Evolutionary conservation across 148 eudicot species (phyloP).

Genomic region (Rhododendron griersonianum): DNA sequence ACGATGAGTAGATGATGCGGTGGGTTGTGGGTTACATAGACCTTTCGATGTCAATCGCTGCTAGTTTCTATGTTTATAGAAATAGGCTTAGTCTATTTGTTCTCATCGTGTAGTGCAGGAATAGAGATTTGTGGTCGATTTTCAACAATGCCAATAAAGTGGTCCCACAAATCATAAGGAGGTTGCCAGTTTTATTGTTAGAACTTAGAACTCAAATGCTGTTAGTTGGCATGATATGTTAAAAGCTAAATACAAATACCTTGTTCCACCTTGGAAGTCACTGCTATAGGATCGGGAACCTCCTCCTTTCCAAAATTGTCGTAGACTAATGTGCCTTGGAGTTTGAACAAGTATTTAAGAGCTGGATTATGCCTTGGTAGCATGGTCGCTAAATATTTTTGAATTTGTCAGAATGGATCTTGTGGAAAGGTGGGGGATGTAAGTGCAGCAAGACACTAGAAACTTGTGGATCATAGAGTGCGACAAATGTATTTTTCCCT

Average conservation of each 20-base stretch:
- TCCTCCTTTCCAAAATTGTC: neutral
- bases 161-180: neutral
- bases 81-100: neutral
- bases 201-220: neutral
- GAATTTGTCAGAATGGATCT: neutral
- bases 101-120: neutral
- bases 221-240: neutral
- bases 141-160: neutral
- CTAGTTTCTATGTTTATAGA: neutral
- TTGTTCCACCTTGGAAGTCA: neutral
- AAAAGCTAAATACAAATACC: neutral
- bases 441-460: neutral
- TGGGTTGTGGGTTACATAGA: neutral
- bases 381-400: neutral
- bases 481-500: neutral
- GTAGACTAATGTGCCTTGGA: neutral
- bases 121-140: neutral
- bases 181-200: neutral
- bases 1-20: neutral
- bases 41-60: neutral
- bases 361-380: neutral
- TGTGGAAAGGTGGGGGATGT: neutral
- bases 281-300: neutral
- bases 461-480: neutral
- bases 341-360: neutral